phyloP scores from a whole-genome alignment of 257 asterid genomes.

The Ilex asprella region DNA sequence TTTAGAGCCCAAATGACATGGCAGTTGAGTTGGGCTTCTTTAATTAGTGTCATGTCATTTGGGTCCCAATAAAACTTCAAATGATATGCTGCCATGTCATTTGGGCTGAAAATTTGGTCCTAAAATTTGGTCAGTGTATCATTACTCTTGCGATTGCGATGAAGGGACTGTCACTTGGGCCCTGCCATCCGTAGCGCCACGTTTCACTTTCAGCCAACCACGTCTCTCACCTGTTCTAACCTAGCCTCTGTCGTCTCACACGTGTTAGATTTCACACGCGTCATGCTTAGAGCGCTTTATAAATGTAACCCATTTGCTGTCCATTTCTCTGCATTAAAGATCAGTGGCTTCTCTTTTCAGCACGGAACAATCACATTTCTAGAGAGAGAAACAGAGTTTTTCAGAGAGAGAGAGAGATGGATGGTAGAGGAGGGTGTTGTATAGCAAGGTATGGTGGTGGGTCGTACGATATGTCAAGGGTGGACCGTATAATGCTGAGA shows the following conservation, averaged over 20 bases:
- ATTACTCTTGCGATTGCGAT: no score
- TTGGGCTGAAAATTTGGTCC: no score
- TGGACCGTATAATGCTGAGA: conserved; percentile 50
- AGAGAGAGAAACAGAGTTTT: no score
- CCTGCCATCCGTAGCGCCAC: conserved; percentile 29
- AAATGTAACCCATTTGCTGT: conserved; percentile 18
- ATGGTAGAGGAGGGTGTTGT: conserved; percentile 66
- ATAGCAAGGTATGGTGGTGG: conserved; percentile 50
- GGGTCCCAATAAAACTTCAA: no score
- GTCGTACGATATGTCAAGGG: conserved; percentile 41
- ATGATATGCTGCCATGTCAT: no score
- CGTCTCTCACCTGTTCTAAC: conserved; percentile 15
- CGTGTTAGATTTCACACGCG: neutral
- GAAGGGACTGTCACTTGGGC: conserved; percentile 23
- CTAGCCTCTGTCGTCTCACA: conserved; percentile 33
- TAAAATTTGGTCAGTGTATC: no score
- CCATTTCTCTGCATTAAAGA: conserved; percentile 9
- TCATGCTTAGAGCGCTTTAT: conserved; percentile 6
- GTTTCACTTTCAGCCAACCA: conserved; percentile 29
- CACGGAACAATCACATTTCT: no score
- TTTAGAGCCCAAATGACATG: no score
- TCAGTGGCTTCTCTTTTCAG: neutral
- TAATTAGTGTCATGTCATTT: no score
- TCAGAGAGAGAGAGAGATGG: conserved; percentile 18
- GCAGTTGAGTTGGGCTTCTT: no score